Evolutionary conservation across 805 yeast species (phyloP), one percentile per base, ranked within the genome.

Genomic region (Wickerhamiella azymoides): DNA sequence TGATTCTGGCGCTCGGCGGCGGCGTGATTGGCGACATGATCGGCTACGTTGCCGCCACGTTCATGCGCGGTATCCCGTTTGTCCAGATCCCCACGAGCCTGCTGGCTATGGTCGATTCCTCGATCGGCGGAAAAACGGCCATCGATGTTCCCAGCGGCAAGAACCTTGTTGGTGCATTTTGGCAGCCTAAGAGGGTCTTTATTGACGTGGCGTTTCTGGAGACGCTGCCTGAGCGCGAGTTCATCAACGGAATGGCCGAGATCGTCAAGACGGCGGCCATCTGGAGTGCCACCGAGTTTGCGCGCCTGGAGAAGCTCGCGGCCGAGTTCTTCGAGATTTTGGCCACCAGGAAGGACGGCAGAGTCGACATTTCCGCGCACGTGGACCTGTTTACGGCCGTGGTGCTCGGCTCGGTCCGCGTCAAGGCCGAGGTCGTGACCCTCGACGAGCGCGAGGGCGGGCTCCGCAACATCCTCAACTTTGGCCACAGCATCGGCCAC

Each of bases 1-100:
- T 92, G 21, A 78, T 92, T 47, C 66, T 92, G 40, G 98, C 98
- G 8, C 76, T 92, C 49, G 98, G 98, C 50, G 98, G 98, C 54
- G 98, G 98, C 56, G 93, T 92, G 44, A 89, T 92, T 63, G 98
- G 98, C 49, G 98, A 92, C 61, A 89, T 92, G 98, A 84, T 89
- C 53, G 98, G 98, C 3, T 92, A 77, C 61, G 97, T 92, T 36
- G 98, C 98, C n/a, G 89, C 98, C 27, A 92, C 98, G 2, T 92
- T 92, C 63, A 92, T 92, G 98, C 76, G 98, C 61, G 98, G 98
- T 47, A 94, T 92, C 8, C 73, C 95, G 51, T 85, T 86, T 47
- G 79, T 86, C 38, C 98, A 92, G 63, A 72, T 92, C 25, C 98
- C 98, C 47, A 92, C 98, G 6, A 83, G 95, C 28, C 66, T 92